phyloP scores from a whole-genome alignment of 1,284 basidiomycete species.

The Cutaneotrichosporon daszewskae region DNA sequence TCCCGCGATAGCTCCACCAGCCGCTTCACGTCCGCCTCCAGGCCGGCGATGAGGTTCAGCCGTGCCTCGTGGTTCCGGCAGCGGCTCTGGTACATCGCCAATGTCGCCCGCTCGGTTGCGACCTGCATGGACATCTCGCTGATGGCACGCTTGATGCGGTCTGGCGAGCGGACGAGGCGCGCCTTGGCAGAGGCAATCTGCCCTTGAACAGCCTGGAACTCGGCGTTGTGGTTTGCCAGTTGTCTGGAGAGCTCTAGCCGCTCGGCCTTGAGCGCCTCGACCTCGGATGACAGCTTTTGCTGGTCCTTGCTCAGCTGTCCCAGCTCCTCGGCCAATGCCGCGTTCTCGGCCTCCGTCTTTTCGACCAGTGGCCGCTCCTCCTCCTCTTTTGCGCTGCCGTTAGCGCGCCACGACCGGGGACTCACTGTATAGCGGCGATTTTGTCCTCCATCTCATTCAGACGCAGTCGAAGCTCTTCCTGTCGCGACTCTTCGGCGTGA shows the following conservation, averaged over 20 bases:
- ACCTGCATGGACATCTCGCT: conserved; percentile 59
- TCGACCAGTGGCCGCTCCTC: conserved; percentile 67
- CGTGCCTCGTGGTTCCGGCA: conserved; percentile 69
- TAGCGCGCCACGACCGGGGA: conserved; percentile 11
- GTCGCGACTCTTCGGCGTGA: not conserved
- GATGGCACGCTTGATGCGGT: conserved; percentile 74
- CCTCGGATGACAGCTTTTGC: conserved; percentile 48
- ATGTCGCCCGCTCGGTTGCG: conserved; percentile 57
- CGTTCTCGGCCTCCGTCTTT: conserved; percentile 58
- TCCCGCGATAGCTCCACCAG: conserved; percentile 61
- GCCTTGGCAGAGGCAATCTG: conserved; percentile 57
- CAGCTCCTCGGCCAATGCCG: conserved; percentile 58
- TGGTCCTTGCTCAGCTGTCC: conserved; percentile 60
- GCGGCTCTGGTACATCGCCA: conserved; percentile 62
- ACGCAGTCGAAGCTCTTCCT: too few relatives aligned
- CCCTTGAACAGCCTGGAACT: conserved; percentile 14
- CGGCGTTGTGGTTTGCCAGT: not conserved
- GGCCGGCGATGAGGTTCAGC: conserved; percentile 60
- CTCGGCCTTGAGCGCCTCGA: conserved; percentile 62
- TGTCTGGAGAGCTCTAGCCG: conserved; percentile 8
- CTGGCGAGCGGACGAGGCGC: conserved; percentile 79
- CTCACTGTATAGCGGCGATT: conserved; percentile 60
- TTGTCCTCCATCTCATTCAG: too few relatives aligned
- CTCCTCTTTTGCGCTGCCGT: conserved; percentile 57
- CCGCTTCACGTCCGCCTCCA: conserved; percentile 57